Percentiles rank a stretch among this genome's conserved stretches.
phyloP scores from a whole-genome alignment of 2,329 filamentous ascomycete species.

The Penicillium hordei region DNA sequence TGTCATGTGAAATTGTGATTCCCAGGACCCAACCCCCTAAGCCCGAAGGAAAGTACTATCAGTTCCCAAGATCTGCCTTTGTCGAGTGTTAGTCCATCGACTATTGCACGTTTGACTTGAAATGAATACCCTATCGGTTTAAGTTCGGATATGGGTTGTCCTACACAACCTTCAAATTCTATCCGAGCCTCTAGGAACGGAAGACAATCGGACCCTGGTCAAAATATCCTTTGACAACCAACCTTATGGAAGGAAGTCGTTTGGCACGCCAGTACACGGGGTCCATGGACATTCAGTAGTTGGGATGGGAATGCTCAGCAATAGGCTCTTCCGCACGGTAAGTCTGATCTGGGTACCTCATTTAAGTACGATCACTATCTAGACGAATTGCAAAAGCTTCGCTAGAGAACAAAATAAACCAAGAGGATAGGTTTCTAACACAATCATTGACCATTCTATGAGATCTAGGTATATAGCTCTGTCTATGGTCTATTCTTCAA shows the following conservation, averaged over 20 bases:
- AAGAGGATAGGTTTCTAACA: neutral
- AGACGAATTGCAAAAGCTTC: neutral
- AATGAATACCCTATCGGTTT: neutral
- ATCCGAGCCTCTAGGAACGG: neutral
- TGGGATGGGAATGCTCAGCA: neutral
- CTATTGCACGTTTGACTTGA: neutral
- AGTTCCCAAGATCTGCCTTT: too few species aligned
- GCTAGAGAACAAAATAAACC: neutral
- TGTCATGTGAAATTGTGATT: neutral
- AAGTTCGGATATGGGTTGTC: neutral
- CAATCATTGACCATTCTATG: constrained; percentile 2
- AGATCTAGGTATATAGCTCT: constrained; percentile 6
- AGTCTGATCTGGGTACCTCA: neutral
- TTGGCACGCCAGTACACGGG: neutral
- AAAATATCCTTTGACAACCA: neutral
- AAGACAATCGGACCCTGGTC: neutral
- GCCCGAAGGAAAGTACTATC: too few species aligned
- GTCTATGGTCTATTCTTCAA: constrained; percentile 7
- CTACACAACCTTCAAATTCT: neutral
- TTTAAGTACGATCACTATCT: neutral
- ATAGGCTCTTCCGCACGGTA: too few species aligned
- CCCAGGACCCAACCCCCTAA: too few species aligned
- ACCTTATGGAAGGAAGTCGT: neutral
- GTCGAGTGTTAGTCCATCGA: neutral
- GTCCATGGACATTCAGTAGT: neutral